Evolutionary conservation across 257 asterid species (phyloP), one percentile per base, ranked within the genome.

Genomic region (Solanum stenotomum): DNA sequence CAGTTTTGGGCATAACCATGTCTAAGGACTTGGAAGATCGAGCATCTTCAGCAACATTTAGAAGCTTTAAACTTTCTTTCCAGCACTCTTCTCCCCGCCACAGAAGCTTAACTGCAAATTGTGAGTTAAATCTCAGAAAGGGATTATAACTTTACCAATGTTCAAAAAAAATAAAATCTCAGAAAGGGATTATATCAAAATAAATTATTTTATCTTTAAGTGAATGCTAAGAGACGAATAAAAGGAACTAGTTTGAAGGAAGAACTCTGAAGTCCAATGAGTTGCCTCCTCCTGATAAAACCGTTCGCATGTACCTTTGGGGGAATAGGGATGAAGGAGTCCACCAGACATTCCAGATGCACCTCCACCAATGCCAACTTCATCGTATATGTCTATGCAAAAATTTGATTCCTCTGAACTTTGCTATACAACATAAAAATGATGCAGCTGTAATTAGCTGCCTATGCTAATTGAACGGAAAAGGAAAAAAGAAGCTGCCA

Each of bases 271-370:
- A 81, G 18, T 31, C 65, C 27, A 81, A 27, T 16, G 27, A 79
- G 85, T 46, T 16, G 67, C 29, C 42, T 81, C 85, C 14, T 81
- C 40, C 85, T 18, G 52, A n/a, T 81, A 46, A 81, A 81, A 46
- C 42, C 71, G 29, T 84, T 44, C 63, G 79, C n/a, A 70, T 11
- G 85, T 65, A 96, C 98, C 98, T 94, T 96, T 97, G 15, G 99
- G 99, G 49, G 99, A 94, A 88, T 97, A 97, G 6, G 99, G 99
- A 91, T 97, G 98, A 86, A 97, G 94, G 86, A 97, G 99, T 46
- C 99, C 99, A 61, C 98, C 99, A 90, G 99, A 96, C 88, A 97
- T 94, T 84, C 99, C 99, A 84, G 99, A 97, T 38, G 99, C 99
- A 87, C 99, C 99, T 83, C 99, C 99, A 49, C 99, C 99, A 67